Base-by-base conservation (phyloP, 169 alveolate genomes). In the Cryptosporidium ubiquitum region DNA sequence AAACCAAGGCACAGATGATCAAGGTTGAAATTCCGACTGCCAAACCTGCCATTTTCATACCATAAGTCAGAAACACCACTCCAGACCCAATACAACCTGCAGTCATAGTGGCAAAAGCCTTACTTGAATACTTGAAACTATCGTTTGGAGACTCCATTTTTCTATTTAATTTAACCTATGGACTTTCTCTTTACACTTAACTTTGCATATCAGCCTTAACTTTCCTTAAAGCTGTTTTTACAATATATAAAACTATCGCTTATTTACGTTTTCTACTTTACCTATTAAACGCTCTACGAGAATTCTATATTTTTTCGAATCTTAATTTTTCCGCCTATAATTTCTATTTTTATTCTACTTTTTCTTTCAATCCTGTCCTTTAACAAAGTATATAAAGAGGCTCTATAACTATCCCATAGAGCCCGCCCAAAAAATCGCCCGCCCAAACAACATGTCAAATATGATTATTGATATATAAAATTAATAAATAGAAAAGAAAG, bases 41-140 rank as follows among this genome's bases (percentile, higher is more conserved):
- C 10, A 79, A 49, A 29, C 89, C 89, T 29, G 89, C 89, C 89
- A 79, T 79, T 79, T 79, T 79, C 89, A 79, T 79, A 23, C 89
- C 89, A 58, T 79, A 79, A n/a, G 89, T 79, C 55, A 79, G 69
- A 39, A 79, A 79, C 29, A 79, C 89, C 1, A 79, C 75, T n/a
- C 89, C 89, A 1, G 89, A 79, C 10, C 89, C 89, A 0, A 79
- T 40, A 16, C 89, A 79, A 12, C 89, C 89, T 7, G 89, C 89
- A 0, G 89, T 79, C 89, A 79, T 79, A n/a, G 89, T 79, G 23
- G 89, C 89, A 64, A 79, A 79, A 2, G 89, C 89, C 75, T 47
- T 58, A 42, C 89, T 79, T 9, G 89, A 40, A 39, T 40, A 44
- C 57, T 31, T 60, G 58, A 79, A 79, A 64, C 79, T 79, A 61